A percentile compares a stretch with the other conserved stretches of the same genome.
phyloP scores from a whole-genome alignment of 208 protist species.

The Phytomonas francai region DNA sequence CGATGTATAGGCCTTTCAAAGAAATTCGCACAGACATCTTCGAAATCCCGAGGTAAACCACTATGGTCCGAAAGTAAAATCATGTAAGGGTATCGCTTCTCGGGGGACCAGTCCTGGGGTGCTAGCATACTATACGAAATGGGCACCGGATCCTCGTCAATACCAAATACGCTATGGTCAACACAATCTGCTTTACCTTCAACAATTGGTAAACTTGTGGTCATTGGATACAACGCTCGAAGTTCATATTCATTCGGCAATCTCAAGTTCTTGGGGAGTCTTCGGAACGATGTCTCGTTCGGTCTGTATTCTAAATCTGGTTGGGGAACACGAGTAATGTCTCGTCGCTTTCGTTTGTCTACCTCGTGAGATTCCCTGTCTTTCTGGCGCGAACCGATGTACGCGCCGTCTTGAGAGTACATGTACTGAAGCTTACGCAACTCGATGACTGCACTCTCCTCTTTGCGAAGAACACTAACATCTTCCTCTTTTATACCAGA shows the following conservation, averaged over 20 bases:
- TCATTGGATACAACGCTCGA: constrained; percentile 67
- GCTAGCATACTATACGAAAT: constrained; percentile 76
- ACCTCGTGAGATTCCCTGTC: constrained; percentile 31
- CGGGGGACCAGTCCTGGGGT: constrained; percentile 48
- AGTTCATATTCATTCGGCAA: constrained; percentile 81
- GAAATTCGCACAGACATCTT: constrained; percentile 83
- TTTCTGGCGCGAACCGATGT: constrained; percentile 61
- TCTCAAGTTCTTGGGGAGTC: constrained; percentile 59
- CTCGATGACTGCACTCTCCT: constrained; percentile 43
- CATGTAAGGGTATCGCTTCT: constrained; percentile 69
- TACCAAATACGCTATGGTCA: constrained; percentile 57
- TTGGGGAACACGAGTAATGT: constrained; percentile 64
- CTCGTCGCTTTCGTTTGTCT: constrained; percentile 37
- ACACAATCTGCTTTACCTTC: constrained; percentile 75
- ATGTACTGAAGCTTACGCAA: constrained; percentile 67
- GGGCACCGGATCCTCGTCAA: constrained; percentile 58
- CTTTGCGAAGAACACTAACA: constrained; percentile 30
- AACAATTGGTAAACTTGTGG: constrained; percentile 52
- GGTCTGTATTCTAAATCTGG: constrained; percentile 55
- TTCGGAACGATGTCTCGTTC: constrained; percentile 77
- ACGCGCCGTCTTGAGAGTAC: constrained; percentile 75
- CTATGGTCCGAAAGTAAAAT: constrained; percentile 72
- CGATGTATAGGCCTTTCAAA: constrained; percentile 69
- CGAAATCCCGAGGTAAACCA: constrained; percentile 72
- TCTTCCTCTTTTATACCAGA: constrained; percentile 26